Evolutionary conservation across 345 rosid species (phyloP), one percentile per base, ranked within the genome.

Genomic region (Syzygium jambos): DNA sequence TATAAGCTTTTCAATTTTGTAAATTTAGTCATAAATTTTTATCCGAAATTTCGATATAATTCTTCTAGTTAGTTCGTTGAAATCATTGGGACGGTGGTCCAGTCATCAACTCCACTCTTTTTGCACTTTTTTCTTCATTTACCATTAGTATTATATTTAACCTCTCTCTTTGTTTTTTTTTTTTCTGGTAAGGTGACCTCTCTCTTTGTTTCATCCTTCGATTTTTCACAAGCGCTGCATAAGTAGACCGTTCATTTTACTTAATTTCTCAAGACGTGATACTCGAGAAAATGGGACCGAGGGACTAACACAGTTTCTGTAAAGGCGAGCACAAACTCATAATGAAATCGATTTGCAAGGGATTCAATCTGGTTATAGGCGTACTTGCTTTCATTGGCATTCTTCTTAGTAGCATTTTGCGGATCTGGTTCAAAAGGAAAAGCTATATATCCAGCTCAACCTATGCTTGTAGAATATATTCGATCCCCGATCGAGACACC

Each of bases 21-120:
- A 1, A 41, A 43, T 63, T 63, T 29, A 1, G 5, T 63, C 16
- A 0, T 14, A 63, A 14, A 29, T 7, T 7, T 14, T 14, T 15
- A 9, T 1, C 0, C 3, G 41, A 14, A 63, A 63, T 63, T 63
- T 2, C 7, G 6, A 29, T n/a, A 5, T 7, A 15, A 14, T 63
- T 19, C 1, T 63, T 16, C 5, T 0, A 15, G 15, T 63, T 6
- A n/a, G n/a, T 61, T 61, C 3, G 7, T 6, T 13, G 4, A 61
- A 61, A n/a, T 25, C 7, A 2, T 2, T 63, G 0, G 14, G 2
- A 0, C 13, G 29, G 8, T 15, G 17, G 0, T 61, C 16, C 13
- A 27, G 8, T 3, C 34, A 59, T 27, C 9, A 27, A 27, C 68
- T 27, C 68, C 17, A 61, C 68, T n/a, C 34, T 61, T 59, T 59